Evolutionary conservation across 352 stramenopile genomes (phyloP).

Genomic region (Phytophthora pistaciae): DNA sequence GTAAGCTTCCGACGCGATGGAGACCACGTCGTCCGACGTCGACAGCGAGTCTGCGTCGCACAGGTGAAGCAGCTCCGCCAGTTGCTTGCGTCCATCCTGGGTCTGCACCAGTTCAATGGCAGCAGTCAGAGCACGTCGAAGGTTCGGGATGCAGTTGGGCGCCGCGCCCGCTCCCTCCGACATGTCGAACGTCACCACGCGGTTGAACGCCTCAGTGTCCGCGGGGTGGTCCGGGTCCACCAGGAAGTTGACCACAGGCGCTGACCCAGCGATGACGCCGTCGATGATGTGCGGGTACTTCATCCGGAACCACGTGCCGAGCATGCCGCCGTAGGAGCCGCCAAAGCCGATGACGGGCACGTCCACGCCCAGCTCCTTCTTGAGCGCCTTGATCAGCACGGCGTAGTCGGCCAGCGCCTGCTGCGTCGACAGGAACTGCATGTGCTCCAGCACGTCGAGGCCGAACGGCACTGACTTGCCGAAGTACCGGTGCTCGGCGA

Average conservation of each 20-base stretch:
- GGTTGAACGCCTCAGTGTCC: constrained; percentile 53
- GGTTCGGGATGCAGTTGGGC: constrained; percentile 49
- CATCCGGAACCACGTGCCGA: constrained; percentile 76
- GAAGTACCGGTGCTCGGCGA: constrained; percentile 85
- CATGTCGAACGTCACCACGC: constrained; percentile 54
- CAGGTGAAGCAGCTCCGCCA: constrained; percentile 36
- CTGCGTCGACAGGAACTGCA: constrained; percentile 82
- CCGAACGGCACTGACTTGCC: constrained; percentile 74
- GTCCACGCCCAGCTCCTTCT: constrained; percentile 45
- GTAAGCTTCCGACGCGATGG: constrained; percentile 29
- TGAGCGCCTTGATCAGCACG: constrained; percentile 58
- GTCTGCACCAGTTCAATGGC: constrained; percentile 26
- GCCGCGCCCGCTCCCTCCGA: constrained; percentile 40
- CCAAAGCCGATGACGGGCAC: constrained; percentile 77
- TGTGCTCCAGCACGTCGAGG: constrained; percentile 54
- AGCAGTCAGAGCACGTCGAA: constrained; percentile 30
- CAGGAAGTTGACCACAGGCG: constrained; percentile 66
- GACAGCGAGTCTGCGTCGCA: constrained; percentile 36
- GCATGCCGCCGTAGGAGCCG: constrained; percentile 83
- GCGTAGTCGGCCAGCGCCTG: constrained; percentile 88
- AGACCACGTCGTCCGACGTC: constrained; percentile 35
- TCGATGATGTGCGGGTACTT: constrained; percentile 83
- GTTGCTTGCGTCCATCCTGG: constrained; percentile 26
- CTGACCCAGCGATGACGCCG: constrained; percentile 70
- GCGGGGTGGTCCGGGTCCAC: constrained; percentile 49